Evolutionary conservation across 1,284 basidiomycete genomes (phyloP).

Genomic region (Leccinum ponderosum): DNA sequence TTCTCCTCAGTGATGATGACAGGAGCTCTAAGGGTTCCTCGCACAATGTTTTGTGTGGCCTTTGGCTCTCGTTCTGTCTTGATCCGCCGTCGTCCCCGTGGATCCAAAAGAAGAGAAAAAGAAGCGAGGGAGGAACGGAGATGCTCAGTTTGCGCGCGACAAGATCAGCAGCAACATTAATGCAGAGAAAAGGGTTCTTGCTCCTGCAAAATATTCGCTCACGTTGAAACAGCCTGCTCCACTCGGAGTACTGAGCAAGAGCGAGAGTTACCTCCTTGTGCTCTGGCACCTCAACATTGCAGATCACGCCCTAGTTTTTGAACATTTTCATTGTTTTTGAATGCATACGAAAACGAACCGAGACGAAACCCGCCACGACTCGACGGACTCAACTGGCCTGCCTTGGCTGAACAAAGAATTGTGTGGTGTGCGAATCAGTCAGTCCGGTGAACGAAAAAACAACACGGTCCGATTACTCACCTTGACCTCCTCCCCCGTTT

Average conservation of each 20-base stretch:
- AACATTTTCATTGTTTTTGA: background rate
- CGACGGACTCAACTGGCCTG: slow-evolving; percentile 12
- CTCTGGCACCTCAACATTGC: background rate
- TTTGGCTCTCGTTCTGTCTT: background rate
- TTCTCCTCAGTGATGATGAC: background rate
- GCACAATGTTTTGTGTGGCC: background rate
- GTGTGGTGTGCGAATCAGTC: background rate
- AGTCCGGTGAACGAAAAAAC: background rate
- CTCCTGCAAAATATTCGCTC: background rate
- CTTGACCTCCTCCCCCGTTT: slow-evolving; percentile 65
- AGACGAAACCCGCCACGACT: background rate
- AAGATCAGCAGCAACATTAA: background rate
- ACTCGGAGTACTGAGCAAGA: background rate
- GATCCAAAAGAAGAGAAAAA: background rate
- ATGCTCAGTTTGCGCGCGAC: background rate
- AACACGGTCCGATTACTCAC: slow-evolving; percentile 25
- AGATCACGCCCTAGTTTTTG: background rate
- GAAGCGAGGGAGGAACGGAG: background rate
- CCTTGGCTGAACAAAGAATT: slow-evolving; percentile 14
- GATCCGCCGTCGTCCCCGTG: background rate
- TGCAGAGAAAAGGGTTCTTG: background rate
- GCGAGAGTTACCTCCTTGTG: background rate
- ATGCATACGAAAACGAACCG: background rate
- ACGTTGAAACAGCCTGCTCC: background rate
- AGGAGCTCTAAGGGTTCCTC: background rate